phyloP scores from a whole-genome alignment of 1,284 basidiomycete species.

The Ceraceosorus guamensis region DNA sequence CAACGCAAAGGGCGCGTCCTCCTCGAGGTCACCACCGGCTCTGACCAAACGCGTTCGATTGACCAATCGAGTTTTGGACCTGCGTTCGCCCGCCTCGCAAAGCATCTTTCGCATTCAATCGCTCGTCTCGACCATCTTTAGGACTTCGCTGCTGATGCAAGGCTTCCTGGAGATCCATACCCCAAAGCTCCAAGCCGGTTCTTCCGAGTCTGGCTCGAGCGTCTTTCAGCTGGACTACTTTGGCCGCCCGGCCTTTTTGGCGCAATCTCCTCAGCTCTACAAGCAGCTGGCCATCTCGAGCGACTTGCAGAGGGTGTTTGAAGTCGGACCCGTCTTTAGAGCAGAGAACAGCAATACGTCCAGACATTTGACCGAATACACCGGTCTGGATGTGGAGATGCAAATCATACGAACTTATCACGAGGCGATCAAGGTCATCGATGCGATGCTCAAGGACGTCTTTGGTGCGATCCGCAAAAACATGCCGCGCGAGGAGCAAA shows the following conservation, averaged over 20 bases:
- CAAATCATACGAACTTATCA: conserved; percentile 39
- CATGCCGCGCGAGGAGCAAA: conserved; percentile 24
- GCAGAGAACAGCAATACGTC: conserved; percentile 45
- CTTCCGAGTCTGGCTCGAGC: conserved; percentile 39
- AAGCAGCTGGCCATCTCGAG: conserved; percentile 46
- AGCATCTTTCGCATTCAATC: conserved; percentile 43
- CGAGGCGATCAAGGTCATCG: conserved; percentile 40
- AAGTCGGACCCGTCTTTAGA: conserved; percentile 45
- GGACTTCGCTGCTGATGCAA: conserved; percentile 29
- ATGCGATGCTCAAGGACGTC: conserved; percentile 41
- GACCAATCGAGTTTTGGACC: conserved; percentile 39
- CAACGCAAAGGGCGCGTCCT: conserved; percentile 10
- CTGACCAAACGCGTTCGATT: conserved; percentile 38
- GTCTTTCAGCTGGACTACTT: conserved; percentile 46
- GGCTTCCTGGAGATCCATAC: conserved; percentile 43
- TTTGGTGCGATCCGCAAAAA: conserved; percentile 25
- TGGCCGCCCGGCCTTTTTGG: conserved; percentile 40
- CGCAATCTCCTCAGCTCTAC: conserved; percentile 41
- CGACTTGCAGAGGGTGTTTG: conserved; percentile 42
- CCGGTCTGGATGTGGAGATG: conserved; percentile 45
- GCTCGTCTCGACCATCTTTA: conserved; percentile 35
- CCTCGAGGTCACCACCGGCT: conserved; percentile 16
- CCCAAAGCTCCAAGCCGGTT: conserved; percentile 42
- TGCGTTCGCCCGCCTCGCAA: conserved; percentile 39
- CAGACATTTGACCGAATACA: conserved; percentile 45